Percentiles rank a stretch among this genome's conserved stretches.
Evolutionary conservation across 1,139 yeast genomes (phyloP).

Genomic region (Zygosaccharomyces sapae): DNA sequence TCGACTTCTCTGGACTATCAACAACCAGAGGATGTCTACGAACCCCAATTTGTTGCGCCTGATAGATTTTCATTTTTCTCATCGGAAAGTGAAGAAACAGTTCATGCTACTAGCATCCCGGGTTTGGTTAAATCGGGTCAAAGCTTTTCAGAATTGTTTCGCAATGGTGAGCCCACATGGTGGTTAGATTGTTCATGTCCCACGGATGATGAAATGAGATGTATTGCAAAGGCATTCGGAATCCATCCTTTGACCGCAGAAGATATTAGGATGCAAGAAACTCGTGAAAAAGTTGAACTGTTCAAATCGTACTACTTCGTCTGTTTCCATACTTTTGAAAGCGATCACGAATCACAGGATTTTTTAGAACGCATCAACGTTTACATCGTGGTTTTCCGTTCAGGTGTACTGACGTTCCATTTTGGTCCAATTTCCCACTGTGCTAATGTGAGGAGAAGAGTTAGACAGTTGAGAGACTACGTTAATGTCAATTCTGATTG

Average conservation of each 20-base stretch:
- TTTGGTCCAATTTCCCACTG: constrained; percentile 78
- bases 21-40: constrained; percentile 11
- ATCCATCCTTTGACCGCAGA: constrained; percentile 82
- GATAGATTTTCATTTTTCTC: constrained; percentile 82
- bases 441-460: constrained; percentile 86
- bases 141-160: constrained; percentile 61
- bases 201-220: constrained; percentile 64
- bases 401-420: constrained; percentile 82
- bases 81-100: constrained; percentile 77
- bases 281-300: constrained; percentile 79
- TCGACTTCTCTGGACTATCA: constrained; percentile 1
- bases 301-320: constrained; percentile 74
- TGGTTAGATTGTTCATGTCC: constrained; percentile 75
- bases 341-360: constrained; percentile 71
- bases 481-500: constrained; percentile 87
- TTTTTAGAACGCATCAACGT: constrained; percentile 84
- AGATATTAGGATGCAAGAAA: constrained; percentile 80
- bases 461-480: constrained; percentile 82
- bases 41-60: constrained; percentile 40
- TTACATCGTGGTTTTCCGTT: constrained; percentile 80
- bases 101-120: constrained; percentile 84
- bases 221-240: constrained; percentile 66
- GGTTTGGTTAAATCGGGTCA: constrained; percentile 64
- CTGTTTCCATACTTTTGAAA: constrained; percentile 78
- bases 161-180: constrained; percentile 49